These are phyloP conservation scores for Ascoidea asiatica DNA, from an alignment of 805 yeast genomes.

Conservation along the genomic window DNA sequence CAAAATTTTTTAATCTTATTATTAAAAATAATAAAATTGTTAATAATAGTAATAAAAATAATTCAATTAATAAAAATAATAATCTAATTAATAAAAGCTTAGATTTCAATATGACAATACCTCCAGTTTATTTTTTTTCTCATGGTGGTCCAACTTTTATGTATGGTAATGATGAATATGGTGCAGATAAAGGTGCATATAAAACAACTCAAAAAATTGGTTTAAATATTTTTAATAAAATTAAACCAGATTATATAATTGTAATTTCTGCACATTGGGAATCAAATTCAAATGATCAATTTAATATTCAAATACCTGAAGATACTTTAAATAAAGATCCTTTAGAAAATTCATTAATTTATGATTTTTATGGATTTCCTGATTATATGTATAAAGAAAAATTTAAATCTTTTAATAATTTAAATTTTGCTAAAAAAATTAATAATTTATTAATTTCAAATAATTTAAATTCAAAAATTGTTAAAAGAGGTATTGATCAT, in stretches of 20 bases:
- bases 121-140: constrained; percentile 57
- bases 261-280: constrained; percentile 77
- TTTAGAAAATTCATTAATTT: constrained; percentile 50
- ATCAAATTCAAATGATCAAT: constrained; percentile 22
- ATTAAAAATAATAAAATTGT: no score
- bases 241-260: constrained; percentile 54
- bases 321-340: constrained; percentile 9
- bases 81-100: no score
- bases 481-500: constrained; percentile 64
- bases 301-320: constrained; percentile 37
- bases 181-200: constrained; percentile 50
- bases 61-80: no score
- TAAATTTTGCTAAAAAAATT: constrained; percentile 29
- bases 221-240: constrained; percentile 25
- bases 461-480: constrained; percentile 31
- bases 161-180: constrained; percentile 33
- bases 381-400: constrained; percentile 44
- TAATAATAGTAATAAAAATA: no score
- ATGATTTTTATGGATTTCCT: constrained; percentile 71
- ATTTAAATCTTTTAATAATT: constrained; percentile 38
- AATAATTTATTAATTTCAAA: constrained; percentile 22
- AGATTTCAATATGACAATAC: no score
- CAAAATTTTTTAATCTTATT: no score
- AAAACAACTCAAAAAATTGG: constrained; percentile 37
- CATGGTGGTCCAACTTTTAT: constrained; percentile 81